Base-by-base conservation (phyloP, 1,284 basidiomycete genomes). In the Ceratobasidium sp. region DNA sequence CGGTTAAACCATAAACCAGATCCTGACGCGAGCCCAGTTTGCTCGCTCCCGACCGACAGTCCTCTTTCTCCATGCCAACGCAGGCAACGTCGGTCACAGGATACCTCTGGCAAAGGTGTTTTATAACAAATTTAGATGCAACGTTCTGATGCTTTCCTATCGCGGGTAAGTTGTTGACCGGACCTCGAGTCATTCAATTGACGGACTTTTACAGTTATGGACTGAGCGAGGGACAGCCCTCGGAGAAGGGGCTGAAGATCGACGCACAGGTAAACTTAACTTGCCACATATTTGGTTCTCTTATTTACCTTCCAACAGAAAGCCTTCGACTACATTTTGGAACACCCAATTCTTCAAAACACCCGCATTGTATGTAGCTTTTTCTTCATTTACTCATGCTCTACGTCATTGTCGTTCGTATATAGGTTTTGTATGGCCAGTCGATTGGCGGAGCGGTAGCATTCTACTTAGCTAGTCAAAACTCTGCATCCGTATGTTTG, bases 371-470 rank as follows among this genome's bases (percentile, higher is more conserved):
- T 94, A 75, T 69, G 85, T 79, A 39, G 61, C 28, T 18, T 10
- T 1, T 41, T 34, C 1, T 32, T 48, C 9, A 23, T 9, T 28
- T 64, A n/a, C 39, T 43, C 41, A 36, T 10, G n/a, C n/a, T n/a
- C n/a, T 18, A 23, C 23, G 52, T 39, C 18, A 61, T 39, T 10
- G 16, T 10, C 6, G 4, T 45, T 28, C 45, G 32, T 46, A 18
- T 23, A 69, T 74, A 28, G 72, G 83, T 94, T 55, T 80, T 96
- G 0, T 98, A 95, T 77, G 96, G 97, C 0, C 97, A 98, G 80
- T 96, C 93, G 6, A 94, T 99, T 34, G 97, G 97, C 16, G 96
- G 96, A n/a, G 96, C 96, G 0, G 96, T 98, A 1, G 87, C 92
- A 14, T 92, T 98, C 64, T 91, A 96, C 79, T 88, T 97, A 3